Base-by-base conservation (phyloP, 2,329 filamentous ascomycete species). In the Whalleya microplaca region DNA sequence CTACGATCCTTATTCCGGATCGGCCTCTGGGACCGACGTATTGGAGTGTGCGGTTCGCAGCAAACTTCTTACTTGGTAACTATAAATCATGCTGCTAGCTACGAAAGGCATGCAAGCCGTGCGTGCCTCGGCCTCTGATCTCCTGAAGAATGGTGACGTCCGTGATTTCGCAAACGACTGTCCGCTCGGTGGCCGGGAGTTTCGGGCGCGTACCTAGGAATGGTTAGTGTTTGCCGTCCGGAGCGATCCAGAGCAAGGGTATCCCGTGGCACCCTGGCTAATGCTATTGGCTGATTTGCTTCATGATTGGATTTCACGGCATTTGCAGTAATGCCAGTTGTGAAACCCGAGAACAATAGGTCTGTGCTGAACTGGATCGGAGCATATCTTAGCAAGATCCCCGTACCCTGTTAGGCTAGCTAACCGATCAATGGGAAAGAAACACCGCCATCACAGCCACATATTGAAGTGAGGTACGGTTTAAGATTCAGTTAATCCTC, bases 81-180 rank as follows among this genome's bases (percentile, higher is more conserved):
- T 37, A 56, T 55, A 44, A 56, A 54, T 47, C 55, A 57, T 57
- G 53, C 51, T 55, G 55, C 51, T 63, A 61, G 60, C 67, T 67
- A 56, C 44, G 61, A 62, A 62, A 55, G 68, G 68, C 64, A 69
- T 58, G 45, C 65, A 61, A 56, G 63, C 68, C 68, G 68, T 50
- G 52, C 53, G 48, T 68, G 63, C 67, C 62, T 69, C 67, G 64
- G 67, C 44, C 45, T 56, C 52, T 61, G 53, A 65, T 62, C 58
- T 64, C 64, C 58, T 61, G 59, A 66, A 56, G 63, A 58, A 65
- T 58, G 52, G 44, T 45, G 55, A 54, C 59, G 64, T 58, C 65
- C 65, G 65, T 44, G 65, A n/a, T 65, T 64, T 63, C 53, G 58
- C 56, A 37, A 58, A 61, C 43, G 54, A 58, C 62, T 59, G 62